Base-by-base conservation (phyloP, 257 asterid genomes). In the Linderniella brevidens region DNA sequence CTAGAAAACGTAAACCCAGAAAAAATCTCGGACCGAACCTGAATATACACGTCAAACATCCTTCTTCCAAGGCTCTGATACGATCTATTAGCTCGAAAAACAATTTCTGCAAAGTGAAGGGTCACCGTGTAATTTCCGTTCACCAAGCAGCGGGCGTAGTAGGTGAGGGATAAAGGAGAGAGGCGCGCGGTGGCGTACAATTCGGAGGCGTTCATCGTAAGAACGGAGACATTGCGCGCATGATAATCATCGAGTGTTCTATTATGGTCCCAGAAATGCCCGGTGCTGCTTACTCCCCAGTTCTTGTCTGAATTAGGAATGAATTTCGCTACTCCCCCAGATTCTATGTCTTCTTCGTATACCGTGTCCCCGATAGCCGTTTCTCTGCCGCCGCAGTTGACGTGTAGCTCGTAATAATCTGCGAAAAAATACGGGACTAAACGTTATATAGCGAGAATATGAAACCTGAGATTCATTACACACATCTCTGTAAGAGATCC, bases 201-300 rank as follows among this genome's bases (percentile, higher is more conserved):
- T 20, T 67, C 74, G 0, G 64, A 65, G 35, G 63, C 62, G 35
- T 70, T 67, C 35, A 56, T 13, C 17, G 77, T 50, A 19, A 63
- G 39, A 32, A 86, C 71, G 40, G 64, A 40, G 41, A 70, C 77
- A 6, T 25, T 25, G 37, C 68, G 54, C 39, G 56, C 43, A 3
- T 71, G 64, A 59, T 84, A 83, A 53, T 72, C 56, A 54, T 86
- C 32, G 3, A 25, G 94, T 5, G 80, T 49, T 58, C 75, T 40
- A 42, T 73, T 76, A 17, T 87, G 63, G 64, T 82, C 95, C 82
- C 79, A 62, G 75, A 82, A 82, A 63, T 83, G 73, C 41, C 97
- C 97, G 0, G 95, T 79, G 88, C 95, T 87, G 78, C 93, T 82
- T 63, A 87, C 65, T 32, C 92, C 97, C 97, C 97, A 87, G 62